Percentiles rank a stretch among this genome's conserved stretches.
Evolutionary conservation across 768 basidiomycete genomes (phyloP).

Genomic region (Suillus subaureus): DNA sequence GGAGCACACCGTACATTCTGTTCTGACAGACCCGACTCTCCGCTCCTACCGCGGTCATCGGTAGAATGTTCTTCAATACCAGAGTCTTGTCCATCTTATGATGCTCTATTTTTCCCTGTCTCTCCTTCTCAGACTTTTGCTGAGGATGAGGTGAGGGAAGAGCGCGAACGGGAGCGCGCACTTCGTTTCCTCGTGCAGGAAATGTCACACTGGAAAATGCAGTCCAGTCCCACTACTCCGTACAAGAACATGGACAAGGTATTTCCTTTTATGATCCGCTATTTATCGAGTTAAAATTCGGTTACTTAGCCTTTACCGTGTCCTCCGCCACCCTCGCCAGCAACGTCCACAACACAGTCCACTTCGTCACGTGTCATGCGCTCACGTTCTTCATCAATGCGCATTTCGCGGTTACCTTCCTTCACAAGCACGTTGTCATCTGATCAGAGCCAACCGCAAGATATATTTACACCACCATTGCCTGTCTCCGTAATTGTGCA

Average conservation of each 20-base stretch:
- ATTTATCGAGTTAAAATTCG: background rate
- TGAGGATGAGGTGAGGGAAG: constrained; percentile 22
- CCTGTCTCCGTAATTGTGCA: constrained; percentile 35
- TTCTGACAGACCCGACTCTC: constrained; percentile 32
- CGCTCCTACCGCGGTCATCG: constrained; percentile 30
- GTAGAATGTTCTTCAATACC: constrained; percentile 23
- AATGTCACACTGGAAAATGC: constrained; percentile 32
- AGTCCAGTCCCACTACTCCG: constrained; percentile 13
- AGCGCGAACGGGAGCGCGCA: constrained; percentile 36
- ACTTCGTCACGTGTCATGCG: constrained; percentile 29
- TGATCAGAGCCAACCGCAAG: constrained; percentile 32
- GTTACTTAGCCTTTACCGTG: constrained; percentile 11
- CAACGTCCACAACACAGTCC: constrained; percentile 27
- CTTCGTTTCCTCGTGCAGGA: constrained; percentile 39
- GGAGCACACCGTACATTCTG: constrained; percentile 28
- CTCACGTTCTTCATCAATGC: constrained; percentile 32
- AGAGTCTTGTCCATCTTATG: constrained; percentile 30
- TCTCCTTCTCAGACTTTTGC: constrained; percentile 11
- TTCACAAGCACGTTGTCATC: constrained; percentile 37
- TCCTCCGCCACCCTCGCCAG: constrained; percentile 29
- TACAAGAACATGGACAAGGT: constrained; percentile 15
- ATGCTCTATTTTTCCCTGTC: constrained; percentile 37
- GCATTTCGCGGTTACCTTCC: constrained; percentile 34
- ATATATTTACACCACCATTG: constrained; percentile 24
- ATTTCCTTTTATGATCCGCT: background rate